Evolutionary conservation across 2,329 filamentous ascomycete species (phyloP).

Genomic region (Knufia fluminis): DNA sequence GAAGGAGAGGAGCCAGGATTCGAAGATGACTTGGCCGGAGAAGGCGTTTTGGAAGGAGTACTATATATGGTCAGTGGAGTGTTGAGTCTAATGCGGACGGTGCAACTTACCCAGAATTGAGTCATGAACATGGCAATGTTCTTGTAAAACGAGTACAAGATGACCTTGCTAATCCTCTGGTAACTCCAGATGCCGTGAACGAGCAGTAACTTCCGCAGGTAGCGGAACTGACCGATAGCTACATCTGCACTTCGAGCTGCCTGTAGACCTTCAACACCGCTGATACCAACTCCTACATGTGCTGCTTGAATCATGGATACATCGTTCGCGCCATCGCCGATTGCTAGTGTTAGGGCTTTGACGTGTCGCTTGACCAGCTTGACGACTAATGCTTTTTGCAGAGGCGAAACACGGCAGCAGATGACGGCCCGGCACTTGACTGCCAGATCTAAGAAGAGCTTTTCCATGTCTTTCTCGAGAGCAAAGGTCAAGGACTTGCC

Average conservation of each 20-base stretch:
- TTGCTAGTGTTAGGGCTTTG: constrained; percentile 83
- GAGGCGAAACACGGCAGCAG: constrained; percentile 81
- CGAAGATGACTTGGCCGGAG: constrained; percentile 94
- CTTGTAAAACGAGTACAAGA: constrained; percentile 98
- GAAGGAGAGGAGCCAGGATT: constrained; percentile 98
- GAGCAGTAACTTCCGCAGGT: constrained; percentile 81
- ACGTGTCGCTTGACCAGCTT: constrained; percentile 95
- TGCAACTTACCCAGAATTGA: constrained; percentile 78
- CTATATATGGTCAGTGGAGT: constrained; percentile 37
- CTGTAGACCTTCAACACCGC: constrained; percentile 91
- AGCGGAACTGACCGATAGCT: constrained; percentile 91
- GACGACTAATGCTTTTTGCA: constrained; percentile 95
- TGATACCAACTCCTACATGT: constrained; percentile 95
- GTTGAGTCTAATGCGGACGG: not conserved
- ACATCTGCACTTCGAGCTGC: constrained; percentile 93
- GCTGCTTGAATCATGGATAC: constrained; percentile 99
- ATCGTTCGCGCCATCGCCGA: constrained; percentile 95
- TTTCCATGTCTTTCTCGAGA: constrained; percentile 87
- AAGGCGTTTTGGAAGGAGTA: constrained; percentile 98
- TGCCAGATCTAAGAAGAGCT: constrained; percentile 83
- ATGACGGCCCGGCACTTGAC: constrained; percentile 98
- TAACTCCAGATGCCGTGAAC: constrained; percentile 98
- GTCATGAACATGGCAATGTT: constrained; percentile 98
- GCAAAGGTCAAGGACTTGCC: constrained; percentile 91
- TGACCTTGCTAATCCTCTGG: constrained; percentile 91